phyloP scores from a whole-genome alignment of 257 asterid species.

The Plantago ovata region DNA sequence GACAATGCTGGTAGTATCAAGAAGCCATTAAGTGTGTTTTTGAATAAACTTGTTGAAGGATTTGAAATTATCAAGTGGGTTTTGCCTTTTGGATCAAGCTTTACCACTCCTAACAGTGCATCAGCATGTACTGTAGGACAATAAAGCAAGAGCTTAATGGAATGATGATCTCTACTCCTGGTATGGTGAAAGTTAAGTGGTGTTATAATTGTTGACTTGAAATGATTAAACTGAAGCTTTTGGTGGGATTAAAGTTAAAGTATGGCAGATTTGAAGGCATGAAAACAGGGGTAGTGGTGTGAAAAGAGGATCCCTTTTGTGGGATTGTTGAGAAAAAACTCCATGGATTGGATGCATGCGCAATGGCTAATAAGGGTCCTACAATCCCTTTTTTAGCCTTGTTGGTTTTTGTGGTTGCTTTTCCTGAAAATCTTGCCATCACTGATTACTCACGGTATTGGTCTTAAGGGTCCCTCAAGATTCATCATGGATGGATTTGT shows the following conservation, averaged over 20 bases:
- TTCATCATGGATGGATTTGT: constrained; percentile 34
- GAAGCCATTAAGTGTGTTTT: constrained; percentile 29
- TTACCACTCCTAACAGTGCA: constrained; percentile 4
- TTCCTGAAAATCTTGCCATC: constrained; percentile 24
- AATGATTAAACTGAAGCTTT: constrained; percentile 40
- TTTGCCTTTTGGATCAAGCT: constrained; percentile 2
- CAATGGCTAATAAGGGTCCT: constrained; percentile 58
- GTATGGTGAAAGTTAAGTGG: constrained; percentile 8
- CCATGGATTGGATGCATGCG: constrained; percentile 72
- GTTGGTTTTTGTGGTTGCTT: constrained; percentile 28
- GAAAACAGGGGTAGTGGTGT: constrained; percentile 34
- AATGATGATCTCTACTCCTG: not conserved
- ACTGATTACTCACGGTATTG: constrained; percentile 23
- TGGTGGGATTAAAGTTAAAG: constrained; percentile 36
- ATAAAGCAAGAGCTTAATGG: constrained; percentile 5
- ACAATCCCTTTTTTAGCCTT: constrained; percentile 38
- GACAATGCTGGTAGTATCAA: constrained; percentile 10
- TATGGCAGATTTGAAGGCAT: constrained; percentile 41
- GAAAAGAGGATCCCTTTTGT: constrained; percentile 34
- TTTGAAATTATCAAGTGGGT: constrained; percentile 11
- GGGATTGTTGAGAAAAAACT: constrained; percentile 32
- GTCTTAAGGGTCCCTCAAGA: constrained; percentile 18
- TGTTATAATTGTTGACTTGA: constrained; percentile 17
- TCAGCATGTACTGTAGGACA: constrained; percentile 3
- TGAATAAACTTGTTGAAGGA: constrained; percentile 25